phyloP scores from a whole-genome alignment of 768 basidiomycete genomes.

The Mycena haematopus region DNA sequence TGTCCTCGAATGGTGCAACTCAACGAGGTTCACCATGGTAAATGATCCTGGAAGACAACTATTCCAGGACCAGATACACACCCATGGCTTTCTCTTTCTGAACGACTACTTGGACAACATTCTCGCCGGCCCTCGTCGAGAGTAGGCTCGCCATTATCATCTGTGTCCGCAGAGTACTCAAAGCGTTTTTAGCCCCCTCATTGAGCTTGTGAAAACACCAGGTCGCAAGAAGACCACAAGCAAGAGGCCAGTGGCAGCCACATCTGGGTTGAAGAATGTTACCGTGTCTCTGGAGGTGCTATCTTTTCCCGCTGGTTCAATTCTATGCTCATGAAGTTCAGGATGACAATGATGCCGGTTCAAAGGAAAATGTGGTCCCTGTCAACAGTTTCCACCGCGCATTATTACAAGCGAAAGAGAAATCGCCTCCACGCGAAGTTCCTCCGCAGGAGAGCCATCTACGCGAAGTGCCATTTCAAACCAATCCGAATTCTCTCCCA shows the following conservation, averaged over 20 bases:
- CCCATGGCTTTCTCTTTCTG: conserved; percentile 79
- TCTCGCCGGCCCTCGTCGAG: conserved; percentile 67
- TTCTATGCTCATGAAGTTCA: conserved; percentile 27
- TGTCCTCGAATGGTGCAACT: conserved; percentile 73
- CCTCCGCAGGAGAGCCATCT: neutral
- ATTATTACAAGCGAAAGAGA: conserved; percentile 44
- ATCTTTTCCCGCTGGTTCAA: neutral
- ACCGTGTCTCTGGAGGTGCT: conserved; percentile 55
- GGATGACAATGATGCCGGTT: conserved; percentile 41
- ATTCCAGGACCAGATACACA: conserved; percentile 76
- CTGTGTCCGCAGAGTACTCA: conserved; percentile 1
- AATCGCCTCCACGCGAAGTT: conserved; percentile 7
- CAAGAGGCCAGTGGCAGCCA: conserved; percentile 52
- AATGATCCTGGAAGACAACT: conserved; percentile 74
- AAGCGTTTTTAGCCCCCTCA: conserved; percentile 58
- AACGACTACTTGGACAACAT: conserved; percentile 82
- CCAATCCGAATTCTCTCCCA: neutral
- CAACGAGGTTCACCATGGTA: conserved; percentile 70
- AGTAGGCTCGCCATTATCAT: conserved; percentile 48
- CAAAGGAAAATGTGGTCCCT: conserved; percentile 49
- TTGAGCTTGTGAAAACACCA: conserved; percentile 86
- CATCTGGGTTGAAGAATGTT: conserved; percentile 53
- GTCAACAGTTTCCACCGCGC: conserved; percentile 56
- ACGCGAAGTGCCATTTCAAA: neutral
- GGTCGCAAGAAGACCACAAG: conserved; percentile 68